Percentiles rank a stretch among this genome's conserved stretches.
phyloP scores from a whole-genome alignment of 2,329 filamentous ascomycete species.

The Sphaceloma murrayae region DNA sequence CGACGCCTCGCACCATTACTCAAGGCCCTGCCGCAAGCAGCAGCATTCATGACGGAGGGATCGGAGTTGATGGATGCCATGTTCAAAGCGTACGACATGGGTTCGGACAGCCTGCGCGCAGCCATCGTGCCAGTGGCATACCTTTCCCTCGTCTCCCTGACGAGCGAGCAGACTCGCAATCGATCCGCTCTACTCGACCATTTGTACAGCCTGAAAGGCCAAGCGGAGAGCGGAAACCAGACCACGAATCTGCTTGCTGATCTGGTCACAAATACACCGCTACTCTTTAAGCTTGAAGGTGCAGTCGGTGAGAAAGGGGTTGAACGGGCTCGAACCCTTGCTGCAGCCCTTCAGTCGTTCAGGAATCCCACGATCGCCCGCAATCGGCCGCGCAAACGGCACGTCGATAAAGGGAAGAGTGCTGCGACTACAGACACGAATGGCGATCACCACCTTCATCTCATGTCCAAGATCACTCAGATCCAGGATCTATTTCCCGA shows the following conservation, averaged over 20 bases:
- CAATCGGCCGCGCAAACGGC: constrained; percentile 38
- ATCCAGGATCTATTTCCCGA: constrained; percentile 92
- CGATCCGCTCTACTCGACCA: constrained; percentile 71
- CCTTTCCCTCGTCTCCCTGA: constrained; percentile 61
- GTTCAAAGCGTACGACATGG: constrained; percentile 53
- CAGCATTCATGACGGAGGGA: constrained; percentile 63
- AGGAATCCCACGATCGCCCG: constrained; percentile 45
- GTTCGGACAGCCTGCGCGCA: constrained; percentile 53
- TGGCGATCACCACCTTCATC: constrained; percentile 60
- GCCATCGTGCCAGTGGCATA: constrained; percentile 65
- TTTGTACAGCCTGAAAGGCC: constrained; percentile 67
- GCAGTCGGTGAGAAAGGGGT: constrained; percentile 45
- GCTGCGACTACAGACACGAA: constrained; percentile 29
- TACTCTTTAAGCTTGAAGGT: constrained; percentile 55
- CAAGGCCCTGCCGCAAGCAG: constrained; percentile 48
- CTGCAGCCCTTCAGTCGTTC: constrained; percentile 52
- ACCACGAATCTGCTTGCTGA: constrained; percentile 62
- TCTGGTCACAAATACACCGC: constrained; percentile 68
- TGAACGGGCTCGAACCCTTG: constrained; percentile 49
- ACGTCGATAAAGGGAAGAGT: constrained; percentile 58
- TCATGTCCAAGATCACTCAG: constrained; percentile 74
- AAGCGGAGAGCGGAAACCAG: constrained; percentile 48
- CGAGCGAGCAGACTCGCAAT: constrained; percentile 57
- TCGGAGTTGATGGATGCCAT: constrained; percentile 81
- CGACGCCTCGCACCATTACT: constrained; percentile 55